Percentiles rank a stretch among this genome's conserved stretches.
Evolutionary conservation across 257 asterid genomes (phyloP).

Genomic region (Salvia splendens): DNA sequence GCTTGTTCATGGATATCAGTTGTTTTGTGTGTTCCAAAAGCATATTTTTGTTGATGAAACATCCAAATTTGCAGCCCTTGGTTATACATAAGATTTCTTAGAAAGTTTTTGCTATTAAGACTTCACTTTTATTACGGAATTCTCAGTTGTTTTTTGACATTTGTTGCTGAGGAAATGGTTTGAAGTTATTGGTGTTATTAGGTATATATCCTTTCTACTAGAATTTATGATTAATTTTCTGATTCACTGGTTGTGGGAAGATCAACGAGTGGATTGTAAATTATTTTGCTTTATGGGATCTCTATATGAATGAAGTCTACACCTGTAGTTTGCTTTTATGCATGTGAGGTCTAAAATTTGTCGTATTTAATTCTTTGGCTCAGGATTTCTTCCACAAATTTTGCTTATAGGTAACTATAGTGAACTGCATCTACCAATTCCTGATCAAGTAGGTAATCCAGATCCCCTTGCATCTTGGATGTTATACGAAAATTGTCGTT

Average conservation of each 20-base stretch:
- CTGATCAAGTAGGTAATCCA: constrained; percentile 30
- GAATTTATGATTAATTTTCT: not conserved
- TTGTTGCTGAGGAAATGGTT: not conserved
- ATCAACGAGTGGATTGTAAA: constrained; percentile 12
- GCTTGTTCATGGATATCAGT: constrained; percentile 9
- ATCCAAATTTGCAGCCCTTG: not conserved
- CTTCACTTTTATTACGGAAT: not conserved
- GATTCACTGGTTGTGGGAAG: constrained; percentile 7
- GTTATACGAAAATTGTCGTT: constrained; percentile 25
- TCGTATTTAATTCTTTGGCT: constrained; percentile 13
- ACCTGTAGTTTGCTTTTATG: not conserved
- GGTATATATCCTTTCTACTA: not conserved
- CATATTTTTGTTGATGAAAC: not conserved
- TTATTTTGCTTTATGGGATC: constrained; percentile 7
- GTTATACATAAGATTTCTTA: constrained; percentile 7
- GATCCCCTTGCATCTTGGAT: constrained; percentile 12
- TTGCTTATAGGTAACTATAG: constrained; percentile 14
- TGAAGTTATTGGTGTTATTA: not conserved
- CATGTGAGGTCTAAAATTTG: constrained; percentile 7
- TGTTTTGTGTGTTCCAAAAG: constrained; percentile 19
- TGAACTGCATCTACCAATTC: constrained; percentile 19
- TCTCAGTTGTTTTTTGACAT: not conserved
- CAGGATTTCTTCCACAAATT: constrained; percentile 34
- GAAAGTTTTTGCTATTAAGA: not conserved
- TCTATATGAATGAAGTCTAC: not conserved